Conservation (phyloP, 352 stramenopile genomes). For the Phytophthora litchii region DNA sequence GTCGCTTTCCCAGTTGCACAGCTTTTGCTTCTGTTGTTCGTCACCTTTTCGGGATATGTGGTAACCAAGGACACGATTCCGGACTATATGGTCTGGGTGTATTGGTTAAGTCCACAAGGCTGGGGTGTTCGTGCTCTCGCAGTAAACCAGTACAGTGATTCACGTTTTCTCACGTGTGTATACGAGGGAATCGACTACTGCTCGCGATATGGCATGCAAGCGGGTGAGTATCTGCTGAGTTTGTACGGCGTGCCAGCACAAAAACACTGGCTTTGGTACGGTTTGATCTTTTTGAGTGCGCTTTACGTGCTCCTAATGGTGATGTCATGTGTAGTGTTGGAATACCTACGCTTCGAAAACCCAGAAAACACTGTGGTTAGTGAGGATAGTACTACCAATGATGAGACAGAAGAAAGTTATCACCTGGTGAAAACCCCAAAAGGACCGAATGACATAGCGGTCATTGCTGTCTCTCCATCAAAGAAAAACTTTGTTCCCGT, state of each 20-base stretch:
- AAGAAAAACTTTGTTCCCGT: slow-evolving; percentile 34
- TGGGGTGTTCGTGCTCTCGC: slow-evolving; percentile 41
- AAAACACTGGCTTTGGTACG: slow-evolving; percentile 32
- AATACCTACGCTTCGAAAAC: slow-evolving; percentile 37
- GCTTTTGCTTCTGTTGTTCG: slow-evolving; percentile 33
- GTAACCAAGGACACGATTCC: slow-evolving; percentile 41
- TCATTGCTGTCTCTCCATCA: neutral
- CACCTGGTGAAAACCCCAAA: slow-evolving; percentile 20
- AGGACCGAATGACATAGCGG: neutral
- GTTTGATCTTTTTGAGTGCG: slow-evolving; percentile 29
- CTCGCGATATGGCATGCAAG: slow-evolving; percentile 27
- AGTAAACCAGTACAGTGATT: slow-evolving; percentile 34
- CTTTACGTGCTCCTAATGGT: slow-evolving; percentile 29
- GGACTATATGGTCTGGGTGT: slow-evolving; percentile 47
- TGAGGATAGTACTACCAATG: neutral
- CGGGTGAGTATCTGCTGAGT: slow-evolving; percentile 37
- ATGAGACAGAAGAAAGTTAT: slow-evolving; percentile 6
- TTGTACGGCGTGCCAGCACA: slow-evolving; percentile 31
- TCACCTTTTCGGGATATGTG: slow-evolving; percentile 44
- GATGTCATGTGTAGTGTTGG: slow-evolving; percentile 33
- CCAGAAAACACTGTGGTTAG: slow-evolving; percentile 2
- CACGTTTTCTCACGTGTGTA: slow-evolving; percentile 22
- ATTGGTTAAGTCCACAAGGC: slow-evolving; percentile 47
- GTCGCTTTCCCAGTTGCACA: slow-evolving; percentile 34
- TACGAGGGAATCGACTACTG: slow-evolving; percentile 42